Percentiles rank a stretch among this genome's conserved stretches.
Evolutionary conservation across 2,329 filamentous ascomycete genomes (phyloP).

Genomic region (Fusarium vanettenii): DNA sequence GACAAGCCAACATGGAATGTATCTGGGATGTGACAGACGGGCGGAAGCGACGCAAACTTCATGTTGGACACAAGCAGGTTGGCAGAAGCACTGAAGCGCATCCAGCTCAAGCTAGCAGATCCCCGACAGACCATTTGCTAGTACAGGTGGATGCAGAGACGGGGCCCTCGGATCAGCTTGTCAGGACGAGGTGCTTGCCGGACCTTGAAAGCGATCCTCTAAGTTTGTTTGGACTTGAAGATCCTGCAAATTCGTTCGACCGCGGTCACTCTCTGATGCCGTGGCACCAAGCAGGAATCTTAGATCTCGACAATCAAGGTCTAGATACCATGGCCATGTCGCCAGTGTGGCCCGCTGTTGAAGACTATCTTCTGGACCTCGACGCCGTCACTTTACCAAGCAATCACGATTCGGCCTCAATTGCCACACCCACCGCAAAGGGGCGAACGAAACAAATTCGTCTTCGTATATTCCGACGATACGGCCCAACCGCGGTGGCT

Average conservation of each 20-base stretch:
- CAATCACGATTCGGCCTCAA: neutral
- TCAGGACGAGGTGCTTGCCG: neutral
- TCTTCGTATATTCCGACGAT: neutral
- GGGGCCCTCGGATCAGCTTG: neutral
- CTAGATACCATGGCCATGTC: neutral
- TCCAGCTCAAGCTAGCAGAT: neutral
- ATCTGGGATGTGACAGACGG: neutral
- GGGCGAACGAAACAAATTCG: neutral
- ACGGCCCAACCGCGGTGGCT: neutral
- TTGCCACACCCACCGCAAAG: neutral
- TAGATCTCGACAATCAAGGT: neutral
- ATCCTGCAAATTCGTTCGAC: neutral
- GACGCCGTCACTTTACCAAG: neutral
- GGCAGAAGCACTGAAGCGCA: neutral
- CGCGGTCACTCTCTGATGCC: neutral
- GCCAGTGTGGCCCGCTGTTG: neutral
- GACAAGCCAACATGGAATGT: neutral
- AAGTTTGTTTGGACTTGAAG: neutral
- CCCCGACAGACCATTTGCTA: neutral
- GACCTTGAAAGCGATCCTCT: neutral
- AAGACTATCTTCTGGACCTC: neutral
- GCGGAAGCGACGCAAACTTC: neutral
- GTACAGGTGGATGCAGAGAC: neutral
- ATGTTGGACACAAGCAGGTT: neutral
- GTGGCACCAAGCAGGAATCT: neutral